phyloP scores from a whole-genome alignment of 306 rosid genomes.

The Macrotyloma uniflorum region DNA sequence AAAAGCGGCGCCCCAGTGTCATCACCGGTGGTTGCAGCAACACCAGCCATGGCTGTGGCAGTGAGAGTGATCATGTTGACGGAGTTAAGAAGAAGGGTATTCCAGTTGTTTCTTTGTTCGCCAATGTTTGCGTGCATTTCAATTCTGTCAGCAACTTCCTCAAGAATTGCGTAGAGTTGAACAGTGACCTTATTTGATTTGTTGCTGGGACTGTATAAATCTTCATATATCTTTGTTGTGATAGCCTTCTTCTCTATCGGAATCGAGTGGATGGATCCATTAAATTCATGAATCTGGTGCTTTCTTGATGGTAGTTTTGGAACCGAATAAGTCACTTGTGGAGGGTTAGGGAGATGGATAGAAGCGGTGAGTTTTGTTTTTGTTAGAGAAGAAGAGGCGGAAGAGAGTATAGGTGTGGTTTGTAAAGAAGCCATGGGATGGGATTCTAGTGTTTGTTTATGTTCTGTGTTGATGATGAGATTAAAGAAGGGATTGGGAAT shows the following conservation, averaged over 20 bases:
- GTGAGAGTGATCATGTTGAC: conserved; percentile 68
- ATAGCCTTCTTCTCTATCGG: background rate
- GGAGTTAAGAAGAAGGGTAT: conserved; percentile 57
- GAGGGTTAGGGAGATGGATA: conserved; percentile 49
- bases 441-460: background rate
- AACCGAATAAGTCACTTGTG: conserved; percentile 25
- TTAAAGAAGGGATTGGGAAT: background rate
- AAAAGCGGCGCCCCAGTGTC: conserved; percentile 23
- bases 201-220: background rate
- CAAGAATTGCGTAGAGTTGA: conserved; percentile 59
- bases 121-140: conserved; percentile 67
- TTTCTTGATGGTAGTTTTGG: conserved; percentile 33
- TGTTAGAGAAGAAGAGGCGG: conserved; percentile 31
- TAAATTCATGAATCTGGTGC: conserved; percentile 18
- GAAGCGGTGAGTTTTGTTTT: conserved; percentile 40
- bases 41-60: conserved; percentile 56
- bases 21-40: conserved; percentile 39
- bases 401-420: conserved; percentile 36
- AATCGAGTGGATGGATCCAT: background rate
- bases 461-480: background rate
- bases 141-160: conserved; percentile 54
- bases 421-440: conserved; percentile 36
- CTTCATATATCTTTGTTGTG: background rate
- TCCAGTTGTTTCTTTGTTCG: conserved; percentile 66
- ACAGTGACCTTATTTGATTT: background rate